Evolutionary conservation across 2,329 filamentous ascomycete species (phyloP).

Genomic region (Alternaria ventricosa): DNA sequence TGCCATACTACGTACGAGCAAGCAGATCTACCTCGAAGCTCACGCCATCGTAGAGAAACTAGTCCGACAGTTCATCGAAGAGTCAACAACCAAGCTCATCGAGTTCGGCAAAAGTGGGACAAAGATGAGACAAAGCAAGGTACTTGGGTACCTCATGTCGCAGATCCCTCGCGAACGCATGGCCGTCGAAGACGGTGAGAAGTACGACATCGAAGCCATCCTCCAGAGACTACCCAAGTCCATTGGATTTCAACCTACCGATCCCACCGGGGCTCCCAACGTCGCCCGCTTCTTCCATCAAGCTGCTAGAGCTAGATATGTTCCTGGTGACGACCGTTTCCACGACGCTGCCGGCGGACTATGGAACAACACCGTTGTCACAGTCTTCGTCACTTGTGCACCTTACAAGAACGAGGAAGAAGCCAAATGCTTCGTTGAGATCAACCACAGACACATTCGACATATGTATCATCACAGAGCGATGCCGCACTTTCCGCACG

Average conservation of each 20-base stretch:
- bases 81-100: neutral
- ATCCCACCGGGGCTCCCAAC: neutral
- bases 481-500: neutral
- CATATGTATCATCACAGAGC: neutral
- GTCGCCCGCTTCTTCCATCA: neutral
- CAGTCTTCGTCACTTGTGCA: neutral
- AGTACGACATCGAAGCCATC: neutral
- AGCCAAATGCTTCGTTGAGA: neutral
- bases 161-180: neutral
- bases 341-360: neutral
- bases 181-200: neutral
- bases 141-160: neutral
- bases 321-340: neutral
- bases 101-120: neutral
- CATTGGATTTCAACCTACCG: neutral
- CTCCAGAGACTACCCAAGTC: too few species aligned
- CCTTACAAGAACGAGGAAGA: neutral
- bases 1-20: neutral
- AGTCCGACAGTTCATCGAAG: neutral
- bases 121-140: neutral
- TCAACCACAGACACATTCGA: neutral
- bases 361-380: neutral
- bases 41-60: neutral
- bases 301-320: neutral
- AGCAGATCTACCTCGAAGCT: neutral